Conservation (phyloP, 768 basidiomycete species). For the Mycena vulgaris region DNA sequence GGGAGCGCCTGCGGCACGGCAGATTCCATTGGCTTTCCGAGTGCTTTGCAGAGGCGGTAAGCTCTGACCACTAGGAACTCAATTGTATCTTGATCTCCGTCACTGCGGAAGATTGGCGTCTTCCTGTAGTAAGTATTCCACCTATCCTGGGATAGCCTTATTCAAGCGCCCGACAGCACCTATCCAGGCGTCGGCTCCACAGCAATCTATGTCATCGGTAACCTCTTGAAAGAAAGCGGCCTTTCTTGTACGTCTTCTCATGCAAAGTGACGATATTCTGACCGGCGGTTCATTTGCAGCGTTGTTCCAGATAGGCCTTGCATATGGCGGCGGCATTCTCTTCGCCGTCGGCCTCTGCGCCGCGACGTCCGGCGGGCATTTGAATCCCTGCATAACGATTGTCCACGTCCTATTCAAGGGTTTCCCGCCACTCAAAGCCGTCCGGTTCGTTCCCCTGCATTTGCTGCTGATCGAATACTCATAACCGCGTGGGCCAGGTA, state of each 20-base stretch:
- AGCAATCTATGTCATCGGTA: slow-evolving; percentile 65
- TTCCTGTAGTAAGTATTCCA: slow-evolving; percentile 64
- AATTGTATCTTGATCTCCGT: slow-evolving; percentile 26
- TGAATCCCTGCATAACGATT: slow-evolving; percentile 76
- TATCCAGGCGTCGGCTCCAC: slow-evolving; percentile 68
- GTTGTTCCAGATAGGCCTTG: slow-evolving; percentile 69
- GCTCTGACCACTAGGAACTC: slow-evolving; percentile 16
- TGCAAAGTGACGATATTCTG: neutral
- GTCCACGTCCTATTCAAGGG: slow-evolving; percentile 65
- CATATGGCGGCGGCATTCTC: slow-evolving; percentile 72
- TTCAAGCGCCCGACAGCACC: neutral
- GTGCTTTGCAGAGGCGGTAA: slow-evolving; percentile 74
- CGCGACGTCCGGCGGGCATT: slow-evolving; percentile 74
- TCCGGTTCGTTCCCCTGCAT: slow-evolving; percentile 61
- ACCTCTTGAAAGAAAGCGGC: slow-evolving; percentile 55
- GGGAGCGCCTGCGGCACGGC: slow-evolving; percentile 35
- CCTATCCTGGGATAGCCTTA: slow-evolving; percentile 69
- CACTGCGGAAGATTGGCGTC: slow-evolving; percentile 70
- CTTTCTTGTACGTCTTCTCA: slow-evolving; percentile 62
- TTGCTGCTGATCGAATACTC: too few species aligned
- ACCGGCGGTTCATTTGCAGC: slow-evolving; percentile 50
- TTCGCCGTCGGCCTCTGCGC: slow-evolving; percentile 69
- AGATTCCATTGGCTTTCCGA: slow-evolving; percentile 69
- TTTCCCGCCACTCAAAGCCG: slow-evolving; percentile 68
- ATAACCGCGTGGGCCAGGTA: too few species aligned